These are phyloP conservation scores for Xerocomellus intermedius DNA, from an alignment of 768 basidiomycete species.

Conservation along the genomic window DNA sequence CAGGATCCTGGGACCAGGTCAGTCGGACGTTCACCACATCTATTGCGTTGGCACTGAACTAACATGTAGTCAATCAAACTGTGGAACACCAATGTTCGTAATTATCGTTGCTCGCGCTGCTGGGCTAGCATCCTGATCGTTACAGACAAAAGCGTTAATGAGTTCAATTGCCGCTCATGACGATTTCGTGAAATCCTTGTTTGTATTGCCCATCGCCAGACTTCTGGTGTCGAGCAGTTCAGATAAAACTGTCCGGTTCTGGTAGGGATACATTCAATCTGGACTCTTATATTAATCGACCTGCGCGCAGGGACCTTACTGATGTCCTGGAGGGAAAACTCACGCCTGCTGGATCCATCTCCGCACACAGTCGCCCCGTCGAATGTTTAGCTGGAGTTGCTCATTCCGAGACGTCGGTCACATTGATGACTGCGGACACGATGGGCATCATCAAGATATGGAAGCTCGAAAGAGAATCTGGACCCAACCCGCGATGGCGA, in stretches of 20 bases:
- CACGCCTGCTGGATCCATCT: slow-evolving; percentile 63
- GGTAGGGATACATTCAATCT: slow-evolving; percentile 47
- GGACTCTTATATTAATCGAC: background rate
- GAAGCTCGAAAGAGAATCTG: slow-evolving; percentile 51
- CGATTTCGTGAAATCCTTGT: slow-evolving; percentile 88
- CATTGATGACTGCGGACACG: slow-evolving; percentile 84
- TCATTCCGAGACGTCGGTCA: slow-evolving; percentile 43
- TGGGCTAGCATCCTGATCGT: background rate
- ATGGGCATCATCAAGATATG: slow-evolving; percentile 89
- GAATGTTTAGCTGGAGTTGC: slow-evolving; percentile 66
- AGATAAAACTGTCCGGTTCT: slow-evolving; percentile 84
- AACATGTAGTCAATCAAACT: slow-evolving; percentile 71
- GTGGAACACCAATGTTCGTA: slow-evolving; percentile 73
- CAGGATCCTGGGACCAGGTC: slow-evolving; percentile 94
- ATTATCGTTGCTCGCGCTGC: background rate
- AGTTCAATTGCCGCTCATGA: slow-evolving; percentile 75
- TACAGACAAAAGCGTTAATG: slow-evolving; percentile 66
- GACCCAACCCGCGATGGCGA: slow-evolving; percentile 46
- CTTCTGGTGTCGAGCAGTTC: slow-evolving; percentile 86
- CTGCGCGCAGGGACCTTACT: slow-evolving; percentile 58
- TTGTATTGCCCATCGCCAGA: slow-evolving; percentile 61
- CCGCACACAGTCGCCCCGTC: slow-evolving; percentile 85
- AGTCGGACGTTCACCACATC: slow-evolving; percentile 7
- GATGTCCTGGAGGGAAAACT: slow-evolving; percentile 40
- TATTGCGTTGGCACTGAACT: slow-evolving; percentile 9